These are phyloP conservation scores for Wilhelminamyces savonicus DNA, from an alignment of 805 yeast genomes.

Conservation along the genomic window DNA sequence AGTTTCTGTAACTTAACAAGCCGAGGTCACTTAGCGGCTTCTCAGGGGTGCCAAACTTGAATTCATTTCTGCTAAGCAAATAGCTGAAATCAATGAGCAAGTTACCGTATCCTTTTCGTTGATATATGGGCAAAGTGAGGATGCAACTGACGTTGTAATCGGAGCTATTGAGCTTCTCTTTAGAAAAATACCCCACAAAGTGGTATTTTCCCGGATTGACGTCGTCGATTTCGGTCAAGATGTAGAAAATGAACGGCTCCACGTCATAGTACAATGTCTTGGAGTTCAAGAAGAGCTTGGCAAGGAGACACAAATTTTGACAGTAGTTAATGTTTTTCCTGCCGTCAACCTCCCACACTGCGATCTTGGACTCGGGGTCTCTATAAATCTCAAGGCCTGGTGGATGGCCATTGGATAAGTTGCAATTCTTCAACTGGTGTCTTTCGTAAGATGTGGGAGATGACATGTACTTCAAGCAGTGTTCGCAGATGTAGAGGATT, in stretches of 20 bases:
- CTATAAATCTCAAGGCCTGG: conserved; percentile 45
- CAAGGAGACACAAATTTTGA: conserved; percentile 83
- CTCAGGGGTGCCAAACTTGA: conserved; percentile 86
- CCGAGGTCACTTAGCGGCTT: conserved; percentile 90
- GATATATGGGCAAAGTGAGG: conserved; percentile 80
- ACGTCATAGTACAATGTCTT: conserved; percentile 92
- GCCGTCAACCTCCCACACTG: conserved; percentile 64
- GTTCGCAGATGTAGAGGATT: conserved; percentile 72
- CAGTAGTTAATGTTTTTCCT: conserved; percentile 75
- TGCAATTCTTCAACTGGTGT: conserved; percentile 69
- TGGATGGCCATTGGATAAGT: conserved; percentile 50
- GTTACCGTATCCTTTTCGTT: conserved; percentile 84
- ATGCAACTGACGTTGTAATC: conserved; percentile 88
- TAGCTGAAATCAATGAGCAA: conserved; percentile 87
- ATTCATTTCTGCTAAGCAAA: conserved; percentile 66
- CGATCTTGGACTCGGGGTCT: conserved; percentile 20
- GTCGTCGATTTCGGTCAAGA: conserved; percentile 63
- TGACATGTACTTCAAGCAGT: conserved; percentile 73
- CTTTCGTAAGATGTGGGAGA: conserved; percentile 62
- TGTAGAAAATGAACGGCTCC: conserved; percentile 89
- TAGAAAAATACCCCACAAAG: conserved; percentile 92
- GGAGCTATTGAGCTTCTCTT: conserved; percentile 71
- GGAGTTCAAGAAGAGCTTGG: conserved; percentile 83
- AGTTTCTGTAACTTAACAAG: conserved; percentile 73
- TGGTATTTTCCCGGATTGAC: conserved; percentile 43